Conservation (phyloP, 2,329 filamentous ascomycete species). For the Elsinoe necatrix region DNA sequence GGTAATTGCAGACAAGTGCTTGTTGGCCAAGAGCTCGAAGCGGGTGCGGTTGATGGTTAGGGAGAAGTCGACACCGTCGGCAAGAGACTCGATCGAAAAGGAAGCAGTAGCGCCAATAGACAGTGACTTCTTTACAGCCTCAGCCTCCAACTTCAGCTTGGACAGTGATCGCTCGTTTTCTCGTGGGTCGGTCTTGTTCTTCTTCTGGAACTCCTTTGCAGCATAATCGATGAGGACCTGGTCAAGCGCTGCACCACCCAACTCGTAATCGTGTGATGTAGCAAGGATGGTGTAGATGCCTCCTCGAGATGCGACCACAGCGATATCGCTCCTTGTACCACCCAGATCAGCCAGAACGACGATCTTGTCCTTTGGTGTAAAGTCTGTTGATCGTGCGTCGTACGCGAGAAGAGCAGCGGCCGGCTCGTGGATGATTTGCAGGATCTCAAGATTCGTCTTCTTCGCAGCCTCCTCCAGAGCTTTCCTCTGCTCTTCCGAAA, state of each 20-base stretch:
- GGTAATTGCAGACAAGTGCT: conserved; percentile 82
- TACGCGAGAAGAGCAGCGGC: conserved; percentile 84
- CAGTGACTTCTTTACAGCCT: conserved; percentile 84
- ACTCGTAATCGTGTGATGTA: conserved; percentile 91
- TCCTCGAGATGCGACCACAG: conserved; percentile 81
- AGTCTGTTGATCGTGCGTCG: conserved; percentile 67
- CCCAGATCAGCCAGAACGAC: conserved; percentile 88
- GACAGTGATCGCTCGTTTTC: conserved; percentile 72
- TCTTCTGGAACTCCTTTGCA: conserved; percentile 98
- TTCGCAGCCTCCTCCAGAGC: conserved; percentile 70
- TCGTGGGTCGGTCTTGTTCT: conserved; percentile 82
- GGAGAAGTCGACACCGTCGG: conserved; percentile 82
- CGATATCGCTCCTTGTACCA: conserved; percentile 83
- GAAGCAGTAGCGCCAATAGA: conserved; percentile 80
- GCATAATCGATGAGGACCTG: conserved; percentile 91
- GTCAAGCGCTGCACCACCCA: conserved; percentile 77
- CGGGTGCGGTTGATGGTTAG: conserved; percentile 86
- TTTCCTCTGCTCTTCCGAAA: conserved; percentile 75
- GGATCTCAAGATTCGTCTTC: conserved; percentile 73
- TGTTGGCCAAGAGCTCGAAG: conserved; percentile 80
- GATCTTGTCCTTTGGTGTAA: conserved; percentile 71
- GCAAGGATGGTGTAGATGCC: conserved; percentile 95
- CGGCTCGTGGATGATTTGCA: conserved; percentile 89
- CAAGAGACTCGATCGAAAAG: conserved; percentile 87
- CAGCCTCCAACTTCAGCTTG: conserved; percentile 86